These are phyloP conservation scores for Lindgomyces ingoldianus DNA, from an alignment of 495 filamentous ascomycete genomes.

Conservation along the genomic window DNA sequence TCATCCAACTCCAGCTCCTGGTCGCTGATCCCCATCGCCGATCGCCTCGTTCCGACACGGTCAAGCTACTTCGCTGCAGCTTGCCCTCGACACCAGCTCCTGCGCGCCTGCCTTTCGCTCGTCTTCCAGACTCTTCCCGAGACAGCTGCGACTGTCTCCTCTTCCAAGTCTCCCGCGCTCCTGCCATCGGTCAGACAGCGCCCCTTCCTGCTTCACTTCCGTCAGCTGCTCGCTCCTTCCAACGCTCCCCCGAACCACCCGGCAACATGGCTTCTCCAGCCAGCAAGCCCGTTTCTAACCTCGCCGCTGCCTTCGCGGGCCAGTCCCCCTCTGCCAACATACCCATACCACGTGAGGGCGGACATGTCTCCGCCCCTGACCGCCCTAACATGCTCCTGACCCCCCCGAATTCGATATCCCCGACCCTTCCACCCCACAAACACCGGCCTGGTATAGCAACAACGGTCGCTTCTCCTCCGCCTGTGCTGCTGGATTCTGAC, in stretches of 20 bases:
- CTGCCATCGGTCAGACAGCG: constrained; percentile 23
- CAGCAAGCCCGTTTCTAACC: constrained; percentile 54
- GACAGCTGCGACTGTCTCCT: constrained; percentile 20
- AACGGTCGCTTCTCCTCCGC: constrained; percentile 55
- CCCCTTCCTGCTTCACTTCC: constrained; percentile 25
- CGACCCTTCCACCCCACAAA: constrained; percentile 78
- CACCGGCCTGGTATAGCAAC: constrained; percentile 53
- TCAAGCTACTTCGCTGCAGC: constrained; percentile 37
- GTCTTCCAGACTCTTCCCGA: neutral
- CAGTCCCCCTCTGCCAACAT: constrained; percentile 70
- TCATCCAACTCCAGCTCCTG: neutral
- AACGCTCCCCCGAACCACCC: constrained; percentile 21
- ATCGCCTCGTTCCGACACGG: constrained; percentile 31
- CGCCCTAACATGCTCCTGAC: constrained; percentile 72
- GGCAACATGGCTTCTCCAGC: constrained; percentile 58
- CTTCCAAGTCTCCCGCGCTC: constrained; percentile 2
- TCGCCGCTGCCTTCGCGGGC: constrained; percentile 65
- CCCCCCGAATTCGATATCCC: constrained; percentile 95
- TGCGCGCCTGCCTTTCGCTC: constrained; percentile 4
- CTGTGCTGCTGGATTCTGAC: constrained; percentile 79
- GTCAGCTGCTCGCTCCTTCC: constrained; percentile 15
- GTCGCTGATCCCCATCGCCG: constrained; percentile 32
- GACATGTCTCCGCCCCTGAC: constrained; percentile 60
- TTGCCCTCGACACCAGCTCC: constrained; percentile 21
- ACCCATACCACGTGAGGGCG: constrained; percentile 57